These are phyloP conservation scores for Aureobasidium sp. DNA, from an alignment of 2,329 filamentous ascomycete species.

Conservation along the genomic window DNA sequence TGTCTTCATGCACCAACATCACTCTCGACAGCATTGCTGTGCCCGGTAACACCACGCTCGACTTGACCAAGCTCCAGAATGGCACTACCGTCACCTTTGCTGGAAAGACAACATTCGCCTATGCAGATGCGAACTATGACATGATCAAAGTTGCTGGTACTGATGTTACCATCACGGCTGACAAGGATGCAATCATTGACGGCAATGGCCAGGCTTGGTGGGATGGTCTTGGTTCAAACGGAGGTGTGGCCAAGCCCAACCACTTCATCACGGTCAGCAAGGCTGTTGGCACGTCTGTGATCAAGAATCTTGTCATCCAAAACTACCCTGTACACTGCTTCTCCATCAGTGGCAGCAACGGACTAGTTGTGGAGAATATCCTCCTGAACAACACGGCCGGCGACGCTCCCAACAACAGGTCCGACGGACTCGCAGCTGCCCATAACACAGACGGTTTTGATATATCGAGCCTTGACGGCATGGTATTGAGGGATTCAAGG, in stretches of 20 bases:
- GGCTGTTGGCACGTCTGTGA: slow-evolving; percentile 28
- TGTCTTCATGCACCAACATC: slow-evolving; percentile 34
- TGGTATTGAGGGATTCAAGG: slow-evolving; percentile 20
- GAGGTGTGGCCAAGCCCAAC: slow-evolving; percentile 32
- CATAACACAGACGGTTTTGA: slow-evolving; percentile 32
- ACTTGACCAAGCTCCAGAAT: slow-evolving; percentile 31
- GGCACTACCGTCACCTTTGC: slow-evolving; percentile 36
- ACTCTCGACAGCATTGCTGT: slow-evolving; percentile 32
- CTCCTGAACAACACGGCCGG: slow-evolving; percentile 32
- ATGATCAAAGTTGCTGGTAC: slow-evolving; percentile 32
- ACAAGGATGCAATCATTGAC: slow-evolving; percentile 27
- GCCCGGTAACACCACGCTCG: slow-evolving; percentile 30
- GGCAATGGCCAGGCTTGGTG: slow-evolving; percentile 35
- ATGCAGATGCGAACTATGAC: slow-evolving; percentile 30
- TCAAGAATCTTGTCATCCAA: slow-evolving; percentile 31
- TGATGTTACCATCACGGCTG: slow-evolving; percentile 32
- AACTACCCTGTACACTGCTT: slow-evolving; percentile 35
- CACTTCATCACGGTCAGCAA: slow-evolving; percentile 32
- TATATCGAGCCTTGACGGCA: slow-evolving; percentile 22
- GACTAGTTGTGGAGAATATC: slow-evolving; percentile 29
- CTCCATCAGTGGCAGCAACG: slow-evolving; percentile 25
- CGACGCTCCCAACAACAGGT: slow-evolving; percentile 26
- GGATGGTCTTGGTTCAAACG: slow-evolving; percentile 40
- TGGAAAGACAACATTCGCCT: slow-evolving; percentile 32
- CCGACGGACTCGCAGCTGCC: slow-evolving; percentile 26